Evolutionary conservation across 495 filamentous ascomycete genomes (phyloP), one percentile per base, ranked within the genome.

Genomic region (Penicillium cosmopolitanum): DNA sequence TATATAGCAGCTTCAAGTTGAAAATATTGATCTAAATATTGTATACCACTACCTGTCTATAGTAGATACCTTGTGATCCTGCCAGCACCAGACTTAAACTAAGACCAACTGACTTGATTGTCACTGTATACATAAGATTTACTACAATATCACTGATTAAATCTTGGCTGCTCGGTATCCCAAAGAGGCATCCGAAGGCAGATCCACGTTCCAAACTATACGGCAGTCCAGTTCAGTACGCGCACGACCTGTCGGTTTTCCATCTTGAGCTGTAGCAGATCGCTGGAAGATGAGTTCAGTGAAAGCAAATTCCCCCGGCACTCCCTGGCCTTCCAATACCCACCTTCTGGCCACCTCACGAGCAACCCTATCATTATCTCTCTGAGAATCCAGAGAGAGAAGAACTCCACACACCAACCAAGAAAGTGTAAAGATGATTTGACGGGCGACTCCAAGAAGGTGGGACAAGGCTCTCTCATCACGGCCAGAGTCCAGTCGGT

Each of bases 261-360:
- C n/a, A 13, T 48, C 38, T 38, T 47, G 38, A 8, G 44, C 38
- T 2, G 31, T 28, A 19, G 56, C 46, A 8, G 19, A 50, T 4
- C 50, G 34, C 31, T 64, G 53, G 60, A 28, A 73, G 38, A 66
- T 65, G 53, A 73, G 58, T 25, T 73, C 69, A 3, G 66, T 61
- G 59, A 73, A 75, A 0, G 67, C 67, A 25, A 67, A 68, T 38
- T 73, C 69, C n/a, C 71, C 73, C 13, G 73, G 69, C 1, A 72
- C 66, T 7, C 66, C 63, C 51, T 75, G 67, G 2, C 66, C 71
- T n/a, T 52, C 50, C 36, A 74, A 34, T 10, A 75, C 51, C 72
- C 75, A 78, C 40, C 73, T 66, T 11, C 63, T 62, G 11, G 71
- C 68, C 6, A 75, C 63, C 54, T 75, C 73, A 13, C 35, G 52